Conservation (phyloP, 306 rosid genomes). For the Trifolium subterraneum region DNA sequence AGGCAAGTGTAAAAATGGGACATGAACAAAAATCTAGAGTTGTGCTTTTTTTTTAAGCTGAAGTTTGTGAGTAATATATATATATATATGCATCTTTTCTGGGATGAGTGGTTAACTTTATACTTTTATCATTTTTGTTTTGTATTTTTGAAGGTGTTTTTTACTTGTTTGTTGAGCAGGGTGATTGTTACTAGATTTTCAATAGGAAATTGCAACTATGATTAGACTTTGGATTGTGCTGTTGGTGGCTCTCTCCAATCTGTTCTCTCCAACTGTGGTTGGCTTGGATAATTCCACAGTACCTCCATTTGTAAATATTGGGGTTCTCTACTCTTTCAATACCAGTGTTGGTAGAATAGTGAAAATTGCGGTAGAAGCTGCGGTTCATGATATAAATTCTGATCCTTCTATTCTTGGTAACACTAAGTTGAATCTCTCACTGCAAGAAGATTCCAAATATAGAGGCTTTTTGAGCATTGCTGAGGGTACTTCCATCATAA, state of each 20-base stretch:
- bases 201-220: conserved; percentile 52
- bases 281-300: conserved; percentile 52
- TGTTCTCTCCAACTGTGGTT: conserved; percentile 59
- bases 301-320: conserved; percentile 69
- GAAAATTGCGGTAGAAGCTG: conserved; percentile 74
- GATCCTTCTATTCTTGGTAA: conserved; percentile 72
- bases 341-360: conserved; percentile 73
- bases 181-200: conserved; percentile 37
- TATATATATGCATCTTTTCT: conserved; percentile 8
- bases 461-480: conserved; percentile 85
- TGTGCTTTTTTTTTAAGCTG: not conserved
- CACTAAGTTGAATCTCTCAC: conserved; percentile 54
- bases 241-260: conserved; percentile 51
- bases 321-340: conserved; percentile 63
- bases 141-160: conserved; percentile 23
- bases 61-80: conserved; percentile 4
- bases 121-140: not conserved
- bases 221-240: conserved; percentile 52
- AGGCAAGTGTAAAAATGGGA: not conserved
- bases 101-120: conserved; percentile 29
- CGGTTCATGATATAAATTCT: conserved; percentile 75
- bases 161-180: conserved; percentile 48
- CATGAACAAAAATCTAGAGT: not conserved
- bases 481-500: conserved; percentile 62
- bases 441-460: conserved; percentile 74